A percentile compares a stretch with the other conserved stretches of the same genome.
Conservation (phyloP, 2,329 filamentous ascomycete genomes). For the Aspergillus persii region DNA sequence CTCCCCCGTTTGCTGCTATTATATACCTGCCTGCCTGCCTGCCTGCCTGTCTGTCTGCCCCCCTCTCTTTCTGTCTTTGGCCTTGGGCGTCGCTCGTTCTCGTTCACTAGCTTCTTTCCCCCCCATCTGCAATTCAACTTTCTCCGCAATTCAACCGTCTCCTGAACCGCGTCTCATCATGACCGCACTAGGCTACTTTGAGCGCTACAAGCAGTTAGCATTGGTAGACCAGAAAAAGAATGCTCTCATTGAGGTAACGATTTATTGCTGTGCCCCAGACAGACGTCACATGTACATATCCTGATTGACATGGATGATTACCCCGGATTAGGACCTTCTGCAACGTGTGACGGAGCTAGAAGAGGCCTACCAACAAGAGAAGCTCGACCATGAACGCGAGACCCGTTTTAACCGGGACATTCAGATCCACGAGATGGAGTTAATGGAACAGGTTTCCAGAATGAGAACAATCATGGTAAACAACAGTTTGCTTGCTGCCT, state of each 20-base stretch:
- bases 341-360: conserved; percentile 45
- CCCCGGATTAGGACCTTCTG: conserved; percentile 43
- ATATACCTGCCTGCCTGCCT: not conserved
- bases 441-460: conserved; percentile 47
- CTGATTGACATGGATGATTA: conserved; percentile 5
- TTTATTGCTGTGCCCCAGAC: not conserved
- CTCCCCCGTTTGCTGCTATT: not conserved
- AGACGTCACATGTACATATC: not conserved
- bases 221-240: conserved; percentile 48
- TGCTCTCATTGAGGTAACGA: conserved; percentile 47
- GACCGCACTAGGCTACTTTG: conserved; percentile 34
- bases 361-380: conserved; percentile 42
- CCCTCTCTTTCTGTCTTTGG: not conserved
- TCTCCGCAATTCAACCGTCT: conserved; percentile 1
- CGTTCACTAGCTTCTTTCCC: not conserved
- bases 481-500: not conserved
- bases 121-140: conserved; percentile 3
- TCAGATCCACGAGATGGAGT: conserved; percentile 46
- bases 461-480: conserved; percentile 47
- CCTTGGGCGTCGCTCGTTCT: not conserved
- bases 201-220: conserved; percentile 46
- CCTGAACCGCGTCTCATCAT: conserved; percentile 21
- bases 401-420: conserved; percentile 48
- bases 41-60: not conserved
- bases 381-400: conserved; percentile 49